Percentiles rank a stretch among this genome's conserved stretches.
Conservation (phyloP, 208 protist genomes). For the Leishmania turanica region DNA sequence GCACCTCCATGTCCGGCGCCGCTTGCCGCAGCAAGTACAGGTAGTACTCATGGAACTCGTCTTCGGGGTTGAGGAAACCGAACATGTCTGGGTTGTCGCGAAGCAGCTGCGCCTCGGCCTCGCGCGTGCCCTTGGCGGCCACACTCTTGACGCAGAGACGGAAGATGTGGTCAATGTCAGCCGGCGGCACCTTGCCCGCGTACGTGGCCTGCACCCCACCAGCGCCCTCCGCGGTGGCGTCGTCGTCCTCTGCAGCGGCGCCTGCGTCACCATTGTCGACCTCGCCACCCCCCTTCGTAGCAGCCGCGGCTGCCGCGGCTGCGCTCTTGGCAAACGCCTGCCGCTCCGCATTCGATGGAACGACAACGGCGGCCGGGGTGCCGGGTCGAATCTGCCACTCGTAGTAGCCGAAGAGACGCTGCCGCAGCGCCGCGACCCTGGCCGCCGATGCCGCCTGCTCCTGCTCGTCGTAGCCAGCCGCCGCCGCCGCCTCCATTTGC, state of each 20-base stretch:
- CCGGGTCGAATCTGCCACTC: constrained; percentile 28
- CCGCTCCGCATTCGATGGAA: constrained; percentile 14
- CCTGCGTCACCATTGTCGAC: neutral
- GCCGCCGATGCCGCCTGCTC: constrained; percentile 3
- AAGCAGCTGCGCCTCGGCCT: constrained; percentile 77
- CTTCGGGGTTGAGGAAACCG: constrained; percentile 79
- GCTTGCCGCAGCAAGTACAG: constrained; percentile 76
- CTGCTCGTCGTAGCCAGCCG: neutral
- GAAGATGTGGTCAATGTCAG: constrained; percentile 72
- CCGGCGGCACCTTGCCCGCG: constrained; percentile 65
- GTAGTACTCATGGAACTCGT: constrained; percentile 91
- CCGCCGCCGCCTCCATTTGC: neutral
- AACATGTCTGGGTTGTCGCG: constrained; percentile 74
- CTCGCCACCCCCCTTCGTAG: neutral
- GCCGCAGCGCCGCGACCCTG: constrained; percentile 12
- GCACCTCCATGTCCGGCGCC: constrained; percentile 78
- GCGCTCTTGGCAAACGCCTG: constrained; percentile 19
- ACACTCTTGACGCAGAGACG: constrained; percentile 58
- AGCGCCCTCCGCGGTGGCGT: neutral
- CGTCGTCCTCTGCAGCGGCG: constrained; percentile 5
- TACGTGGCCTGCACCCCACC: constrained; percentile 42
- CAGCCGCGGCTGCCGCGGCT: neutral
- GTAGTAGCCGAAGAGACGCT: constrained; percentile 47
- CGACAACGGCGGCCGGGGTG: constrained; percentile 3
- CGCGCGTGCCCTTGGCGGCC: constrained; percentile 59